Evolutionary conservation across 768 basidiomycete genomes (phyloP).

Genomic region (Tylopilus subfusipes): DNA sequence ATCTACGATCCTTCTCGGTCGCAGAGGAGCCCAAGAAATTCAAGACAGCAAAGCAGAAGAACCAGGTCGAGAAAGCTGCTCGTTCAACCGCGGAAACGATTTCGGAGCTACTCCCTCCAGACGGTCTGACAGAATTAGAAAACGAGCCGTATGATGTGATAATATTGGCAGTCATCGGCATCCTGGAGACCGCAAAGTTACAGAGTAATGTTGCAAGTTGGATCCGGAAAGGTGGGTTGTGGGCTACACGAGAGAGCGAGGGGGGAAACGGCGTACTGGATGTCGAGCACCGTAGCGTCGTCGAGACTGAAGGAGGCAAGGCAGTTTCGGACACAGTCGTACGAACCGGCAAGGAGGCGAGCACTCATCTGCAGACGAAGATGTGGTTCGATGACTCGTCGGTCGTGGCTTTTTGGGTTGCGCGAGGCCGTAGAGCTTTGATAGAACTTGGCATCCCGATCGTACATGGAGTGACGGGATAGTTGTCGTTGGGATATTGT

Average conservation of each 20-base stretch:
- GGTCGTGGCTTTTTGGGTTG: conserved; percentile 48
- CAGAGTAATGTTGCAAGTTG: conserved; percentile 68
- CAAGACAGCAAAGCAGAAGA: conserved; percentile 5
- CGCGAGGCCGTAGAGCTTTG: conserved; percentile 48
- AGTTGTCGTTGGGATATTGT: background rate
- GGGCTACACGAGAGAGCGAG: conserved; percentile 11
- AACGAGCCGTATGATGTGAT: conserved; percentile 45
- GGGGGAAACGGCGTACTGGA: background rate
- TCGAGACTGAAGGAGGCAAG: background rate
- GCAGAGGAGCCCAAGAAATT: conserved; percentile 14
- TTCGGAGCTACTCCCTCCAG: background rate
- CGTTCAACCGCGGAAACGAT: background rate
- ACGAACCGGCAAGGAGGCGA: conserved; percentile 15
- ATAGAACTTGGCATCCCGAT: conserved; percentile 45
- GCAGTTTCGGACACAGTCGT: background rate
- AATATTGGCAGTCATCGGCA: conserved; percentile 59
- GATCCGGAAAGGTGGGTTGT: conserved; percentile 56
- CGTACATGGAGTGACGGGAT: conserved; percentile 40
- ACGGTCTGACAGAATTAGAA: background rate
- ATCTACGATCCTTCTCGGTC: conserved; percentile 31
- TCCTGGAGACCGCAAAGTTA: conserved; percentile 54
- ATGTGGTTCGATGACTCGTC: conserved; percentile 54
- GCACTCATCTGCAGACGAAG: conserved; percentile 7
- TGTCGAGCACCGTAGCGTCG: background rate
- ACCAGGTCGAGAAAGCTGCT: background rate